Percentiles rank a stretch among this genome's conserved stretches.
These are phyloP conservation scores for Naganishia liquefaciens DNA, from an alignment of 1,284 basidiomycete species.

Conservation along the genomic window DNA sequence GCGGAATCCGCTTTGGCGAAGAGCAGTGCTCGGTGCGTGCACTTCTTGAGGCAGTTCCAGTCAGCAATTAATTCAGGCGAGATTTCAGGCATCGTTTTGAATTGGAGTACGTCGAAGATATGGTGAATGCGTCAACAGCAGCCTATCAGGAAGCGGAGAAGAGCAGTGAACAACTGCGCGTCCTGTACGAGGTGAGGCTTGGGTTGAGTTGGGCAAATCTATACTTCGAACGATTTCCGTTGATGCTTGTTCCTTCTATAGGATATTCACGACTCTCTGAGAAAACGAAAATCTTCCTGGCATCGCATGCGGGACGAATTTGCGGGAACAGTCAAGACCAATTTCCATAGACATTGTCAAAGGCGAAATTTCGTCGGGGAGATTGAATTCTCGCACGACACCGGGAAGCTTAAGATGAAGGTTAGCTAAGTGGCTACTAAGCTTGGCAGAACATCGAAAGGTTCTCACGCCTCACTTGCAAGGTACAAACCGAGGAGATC, in stretches of 20 bases:
- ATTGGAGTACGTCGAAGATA: slow-evolving; percentile 12
- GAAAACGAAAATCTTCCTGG: background rate
- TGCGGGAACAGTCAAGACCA: background rate
- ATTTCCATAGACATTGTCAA: slow-evolving; percentile 12
- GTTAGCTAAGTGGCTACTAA: slow-evolving; percentile 52
- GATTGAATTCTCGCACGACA: background rate
- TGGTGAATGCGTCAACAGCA: slow-evolving; percentile 3
- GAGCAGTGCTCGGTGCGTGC: slow-evolving; percentile 65
- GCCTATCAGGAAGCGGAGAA: background rate
- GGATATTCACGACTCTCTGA: background rate
- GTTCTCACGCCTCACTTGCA: background rate
- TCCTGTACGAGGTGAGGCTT: slow-evolving; percentile 33
- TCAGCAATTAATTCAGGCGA: background rate
- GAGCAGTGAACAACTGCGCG: slow-evolving; percentile 30
- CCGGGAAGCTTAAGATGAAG: slow-evolving; percentile 63
- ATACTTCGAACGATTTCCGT: background rate
- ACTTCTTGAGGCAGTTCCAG: background rate
- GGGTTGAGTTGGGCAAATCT: background rate
- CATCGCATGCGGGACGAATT: slow-evolving; percentile 12
- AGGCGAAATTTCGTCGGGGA: slow-evolving; percentile 5
- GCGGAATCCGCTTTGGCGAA: slow-evolving; percentile 68
- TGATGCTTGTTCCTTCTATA: background rate
- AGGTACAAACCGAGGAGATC: slow-evolving; percentile 25
- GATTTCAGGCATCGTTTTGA: slow-evolving; percentile 22
- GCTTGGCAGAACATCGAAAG: too few species aligned